Evolutionary conservation across 208 protist genomes (phyloP).

Genomic region (Crithidia expoeki): DNA sequence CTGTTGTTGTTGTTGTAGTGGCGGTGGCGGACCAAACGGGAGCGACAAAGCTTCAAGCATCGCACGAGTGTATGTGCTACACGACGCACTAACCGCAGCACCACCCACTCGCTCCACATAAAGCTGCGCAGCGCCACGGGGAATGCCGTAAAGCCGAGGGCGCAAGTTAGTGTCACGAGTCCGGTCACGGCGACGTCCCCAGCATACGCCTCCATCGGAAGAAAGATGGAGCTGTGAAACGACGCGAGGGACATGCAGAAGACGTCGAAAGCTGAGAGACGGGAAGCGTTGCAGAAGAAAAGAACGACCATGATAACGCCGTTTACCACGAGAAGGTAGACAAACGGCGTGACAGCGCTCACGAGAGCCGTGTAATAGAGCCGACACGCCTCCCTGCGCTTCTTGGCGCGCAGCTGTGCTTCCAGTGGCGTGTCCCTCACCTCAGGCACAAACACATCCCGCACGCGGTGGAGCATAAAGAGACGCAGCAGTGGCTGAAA

Average conservation of each 20-base stretch:
- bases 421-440: slow-evolving; percentile 49
- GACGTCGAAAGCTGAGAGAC: slow-evolving; percentile 36
- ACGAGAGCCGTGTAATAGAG: slow-evolving; percentile 61
- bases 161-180: slow-evolving; percentile 53
- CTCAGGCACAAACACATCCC: slow-evolving; percentile 36
- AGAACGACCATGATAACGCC: slow-evolving; percentile 42
- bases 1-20: not conserved
- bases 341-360: slow-evolving; percentile 45
- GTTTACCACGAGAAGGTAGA: slow-evolving; percentile 61
- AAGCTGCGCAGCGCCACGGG: slow-evolving; percentile 66
- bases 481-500: slow-evolving; percentile 69
- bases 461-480: slow-evolving; percentile 60
- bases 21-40: not conserved
- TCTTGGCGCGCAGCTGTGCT: slow-evolving; percentile 41
- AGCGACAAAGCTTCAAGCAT: slow-evolving; percentile 3
- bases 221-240: slow-evolving; percentile 79
- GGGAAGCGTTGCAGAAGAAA: slow-evolving; percentile 43
- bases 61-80: not conserved
- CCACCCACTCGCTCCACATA: slow-evolving; percentile 48
- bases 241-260: slow-evolving; percentile 55
- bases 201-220: slow-evolving; percentile 62
- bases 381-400: slow-evolving; percentile 43
- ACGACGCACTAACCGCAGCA: slow-evolving; percentile 17
- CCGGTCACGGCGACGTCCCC: slow-evolving; percentile 49
- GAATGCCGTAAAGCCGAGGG: slow-evolving; percentile 75